These are phyloP conservation scores for Kodamaea anthophila DNA, from an alignment of 1,139 yeast species.

Conservation along the genomic window DNA sequence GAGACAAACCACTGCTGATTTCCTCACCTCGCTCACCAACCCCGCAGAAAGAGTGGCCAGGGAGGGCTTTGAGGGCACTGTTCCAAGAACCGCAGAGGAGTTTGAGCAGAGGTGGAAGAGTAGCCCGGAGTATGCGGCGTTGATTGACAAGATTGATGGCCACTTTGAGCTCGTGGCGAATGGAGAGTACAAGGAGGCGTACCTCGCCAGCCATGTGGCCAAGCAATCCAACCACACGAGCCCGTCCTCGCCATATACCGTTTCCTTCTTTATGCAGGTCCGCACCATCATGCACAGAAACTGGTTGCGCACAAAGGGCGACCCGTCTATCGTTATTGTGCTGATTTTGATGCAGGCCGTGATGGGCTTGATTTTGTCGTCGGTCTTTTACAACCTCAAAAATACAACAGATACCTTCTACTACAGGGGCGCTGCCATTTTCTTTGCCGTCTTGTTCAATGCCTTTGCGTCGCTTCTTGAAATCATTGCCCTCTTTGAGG, in stretches of 20 bases:
- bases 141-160: slow-evolving; percentile 28
- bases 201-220: slow-evolving; percentile 50
- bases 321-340: slow-evolving; percentile 56
- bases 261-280: slow-evolving; percentile 61
- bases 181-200: slow-evolving; percentile 17
- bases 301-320: slow-evolving; percentile 56
- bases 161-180: slow-evolving; percentile 18
- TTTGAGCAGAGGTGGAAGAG: slow-evolving; percentile 60
- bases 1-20: slow-evolving; percentile 57
- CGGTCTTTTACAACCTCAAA: slow-evolving; percentile 63
- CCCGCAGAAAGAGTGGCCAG: slow-evolving; percentile 42
- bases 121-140: slow-evolving; percentile 44
- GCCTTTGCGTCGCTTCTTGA: slow-evolving; percentile 73
- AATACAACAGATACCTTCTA: slow-evolving; percentile 45
- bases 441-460: slow-evolving; percentile 72
- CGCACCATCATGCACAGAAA: slow-evolving; percentile 57
- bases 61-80: slow-evolving; percentile 50
- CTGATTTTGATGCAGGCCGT: slow-evolving; percentile 57
- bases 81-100: slow-evolving; percentile 65
- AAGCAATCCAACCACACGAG: slow-evolving; percentile 51
- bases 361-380: slow-evolving; percentile 70
- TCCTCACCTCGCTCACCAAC: slow-evolving; percentile 53
- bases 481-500: slow-evolving; percentile 60
- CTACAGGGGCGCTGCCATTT: slow-evolving; percentile 64
- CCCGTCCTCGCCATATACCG: slow-evolving; percentile 56